Evolutionary conservation across 1,284 basidiomycete genomes (phyloP).

Genomic region (Pisolithus thermaeus): DNA sequence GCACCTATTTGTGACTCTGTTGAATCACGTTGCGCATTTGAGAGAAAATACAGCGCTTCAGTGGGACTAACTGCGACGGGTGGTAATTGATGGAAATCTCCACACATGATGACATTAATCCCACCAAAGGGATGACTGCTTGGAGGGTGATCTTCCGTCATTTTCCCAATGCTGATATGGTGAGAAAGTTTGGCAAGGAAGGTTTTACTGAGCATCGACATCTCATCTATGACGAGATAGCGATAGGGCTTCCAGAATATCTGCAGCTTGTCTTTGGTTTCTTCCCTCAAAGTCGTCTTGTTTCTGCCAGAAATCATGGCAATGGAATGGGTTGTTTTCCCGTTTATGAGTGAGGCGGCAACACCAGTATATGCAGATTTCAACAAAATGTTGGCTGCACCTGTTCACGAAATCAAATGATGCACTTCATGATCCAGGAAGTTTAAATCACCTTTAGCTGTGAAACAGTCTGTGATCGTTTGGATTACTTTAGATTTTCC

Average conservation of each 20-base stretch:
- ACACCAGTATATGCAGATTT: constrained; percentile 6
- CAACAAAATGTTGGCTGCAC: background rate
- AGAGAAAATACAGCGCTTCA: background rate
- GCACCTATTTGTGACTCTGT: too few species aligned
- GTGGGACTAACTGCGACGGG: background rate
- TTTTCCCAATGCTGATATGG: background rate
- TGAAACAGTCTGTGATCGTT: constrained; percentile 6
- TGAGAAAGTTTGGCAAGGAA: background rate
- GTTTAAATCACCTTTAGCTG: background rate
- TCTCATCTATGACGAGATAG: constrained; percentile 2
- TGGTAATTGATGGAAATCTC: background rate
- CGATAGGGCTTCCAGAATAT: background rate
- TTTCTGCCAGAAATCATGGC: background rate
- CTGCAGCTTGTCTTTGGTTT: background rate
- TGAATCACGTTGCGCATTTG: too few species aligned
- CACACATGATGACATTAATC: background rate
- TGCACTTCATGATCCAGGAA: too few species aligned
- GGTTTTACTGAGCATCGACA: constrained; percentile 1
- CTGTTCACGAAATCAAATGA: too few species aligned
- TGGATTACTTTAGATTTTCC: constrained; percentile 11
- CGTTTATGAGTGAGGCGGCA: constrained; percentile 4
- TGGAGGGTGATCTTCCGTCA: background rate
- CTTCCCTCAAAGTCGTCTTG: constrained; percentile 5
- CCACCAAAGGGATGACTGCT: background rate
- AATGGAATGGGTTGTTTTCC: constrained; percentile 5